Percentiles rank a stretch among this genome's conserved stretches.
Conservation (phyloP, 1,284 basidiomycete genomes). For the Phellinidium pouzarii region DNA sequence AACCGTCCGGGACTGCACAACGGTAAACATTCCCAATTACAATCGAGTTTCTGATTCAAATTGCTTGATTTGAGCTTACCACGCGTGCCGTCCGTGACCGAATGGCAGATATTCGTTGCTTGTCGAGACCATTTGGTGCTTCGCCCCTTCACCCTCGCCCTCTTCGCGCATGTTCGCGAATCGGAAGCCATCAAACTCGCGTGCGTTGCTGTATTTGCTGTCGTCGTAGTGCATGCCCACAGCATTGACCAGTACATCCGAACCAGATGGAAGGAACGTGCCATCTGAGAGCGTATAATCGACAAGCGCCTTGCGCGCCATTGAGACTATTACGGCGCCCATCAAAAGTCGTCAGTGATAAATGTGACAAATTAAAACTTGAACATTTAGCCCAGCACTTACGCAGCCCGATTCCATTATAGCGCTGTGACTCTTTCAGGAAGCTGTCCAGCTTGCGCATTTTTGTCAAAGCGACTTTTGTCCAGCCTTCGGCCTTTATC, state of each 20-base stretch:
- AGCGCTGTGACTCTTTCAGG: conserved; percentile 38
- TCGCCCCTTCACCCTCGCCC: conserved; percentile 11
- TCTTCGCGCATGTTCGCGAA: conserved; percentile 22
- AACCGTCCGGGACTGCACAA: conserved; percentile 35
- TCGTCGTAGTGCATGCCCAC: conserved; percentile 25
- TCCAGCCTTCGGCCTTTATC: conserved; percentile 36
- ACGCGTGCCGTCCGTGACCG: conserved; percentile 27
- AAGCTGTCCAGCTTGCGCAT: conserved; percentile 46
- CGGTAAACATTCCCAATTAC: not conserved
- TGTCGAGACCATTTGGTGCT: conserved; percentile 24
- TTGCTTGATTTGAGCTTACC: conserved; percentile 23
- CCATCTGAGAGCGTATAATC: conserved; percentile 39
- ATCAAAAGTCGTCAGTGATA: too few relatives aligned
- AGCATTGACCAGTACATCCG: conserved; percentile 25
- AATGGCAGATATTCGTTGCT: conserved; percentile 25
- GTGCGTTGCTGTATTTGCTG: conserved; percentile 24
- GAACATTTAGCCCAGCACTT: not conserved
- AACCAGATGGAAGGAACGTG: conserved; percentile 33
- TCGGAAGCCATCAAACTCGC: conserved; percentile 30
- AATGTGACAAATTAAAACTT: not conserved
- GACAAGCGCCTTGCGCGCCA: conserved; percentile 30
- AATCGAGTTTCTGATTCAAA: not conserved
- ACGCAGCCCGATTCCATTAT: conserved; percentile 28
- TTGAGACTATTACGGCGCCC: conserved; percentile 28
- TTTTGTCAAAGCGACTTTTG: conserved; percentile 35